A percentile compares a stretch with the other conserved stretches of the same genome.
These are phyloP conservation scores for Pseudocercospora crystallina DNA, from an alignment of 2,329 filamentous ascomycete species.

Conservation along the genomic window DNA sequence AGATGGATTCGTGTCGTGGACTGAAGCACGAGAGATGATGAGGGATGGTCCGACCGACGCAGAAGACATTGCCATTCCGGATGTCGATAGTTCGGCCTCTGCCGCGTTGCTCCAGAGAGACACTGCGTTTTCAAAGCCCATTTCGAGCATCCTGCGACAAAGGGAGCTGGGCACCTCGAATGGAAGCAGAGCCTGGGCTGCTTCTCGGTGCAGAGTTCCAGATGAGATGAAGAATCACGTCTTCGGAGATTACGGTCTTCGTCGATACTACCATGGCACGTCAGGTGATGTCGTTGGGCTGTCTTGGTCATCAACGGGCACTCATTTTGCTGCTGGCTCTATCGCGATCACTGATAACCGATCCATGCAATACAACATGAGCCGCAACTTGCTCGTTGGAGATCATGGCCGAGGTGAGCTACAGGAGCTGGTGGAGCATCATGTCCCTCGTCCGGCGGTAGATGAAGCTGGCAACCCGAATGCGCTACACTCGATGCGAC, in stretches of 20 bases:
- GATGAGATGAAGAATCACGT: constrained; percentile 35
- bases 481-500: constrained; percentile 46
- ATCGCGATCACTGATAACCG: constrained; percentile 55
- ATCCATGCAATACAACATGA: constrained; percentile 61
- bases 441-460: constrained; percentile 42
- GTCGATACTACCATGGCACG: constrained; percentile 55
- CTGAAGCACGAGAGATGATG: constrained; percentile 12
- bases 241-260: constrained; percentile 43
- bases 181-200: constrained; percentile 20
- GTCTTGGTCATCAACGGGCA: constrained; percentile 57
- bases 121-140: constrained; percentile 17
- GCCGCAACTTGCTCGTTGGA: constrained; percentile 58
- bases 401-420: constrained; percentile 44
- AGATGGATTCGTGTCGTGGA: constrained; percentile 29
- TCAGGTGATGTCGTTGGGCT: constrained; percentile 59
- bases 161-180: constrained; percentile 27
- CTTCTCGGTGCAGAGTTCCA: constrained; percentile 8
- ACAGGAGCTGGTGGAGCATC: constrained; percentile 56
- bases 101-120: constrained; percentile 15
- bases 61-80: background rate
- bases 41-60: background rate
- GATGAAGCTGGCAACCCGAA: constrained; percentile 41
- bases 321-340: constrained; percentile 57
- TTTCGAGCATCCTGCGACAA: constrained; percentile 26
- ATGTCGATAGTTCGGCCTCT: background rate